phyloP scores from a whole-genome alignment of 805 yeast genomes.

The Clavispora santaluciae region DNA sequence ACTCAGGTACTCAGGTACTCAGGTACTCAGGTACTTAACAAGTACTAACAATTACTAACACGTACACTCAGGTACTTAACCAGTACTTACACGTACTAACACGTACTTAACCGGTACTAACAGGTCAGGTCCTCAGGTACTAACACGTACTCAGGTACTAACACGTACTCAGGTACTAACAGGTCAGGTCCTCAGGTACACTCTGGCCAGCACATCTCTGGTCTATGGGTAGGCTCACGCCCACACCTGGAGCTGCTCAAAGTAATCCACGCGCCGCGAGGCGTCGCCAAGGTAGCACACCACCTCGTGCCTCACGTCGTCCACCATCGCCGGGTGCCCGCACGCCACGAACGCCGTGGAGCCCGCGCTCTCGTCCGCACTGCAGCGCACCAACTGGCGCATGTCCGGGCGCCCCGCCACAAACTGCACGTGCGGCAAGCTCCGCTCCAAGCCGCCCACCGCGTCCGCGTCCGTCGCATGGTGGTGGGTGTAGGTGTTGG shows the following conservation, averaged over 20 bases:
- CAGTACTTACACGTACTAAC: too few species aligned
- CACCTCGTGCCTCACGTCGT: conserved; percentile 21
- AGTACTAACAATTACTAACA: too few species aligned
- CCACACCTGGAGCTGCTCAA: conserved; percentile 20
- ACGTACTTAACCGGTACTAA: too few species aligned
- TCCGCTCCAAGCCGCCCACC: conserved; percentile 3
- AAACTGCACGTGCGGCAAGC: conserved; percentile 10
- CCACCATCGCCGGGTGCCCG: conserved; percentile 33
- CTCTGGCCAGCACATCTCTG: neutral
- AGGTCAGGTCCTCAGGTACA: neutral
- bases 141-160: too few species aligned
- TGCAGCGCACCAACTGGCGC: conserved; percentile 4
- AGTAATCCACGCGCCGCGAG: conserved; percentile 11
- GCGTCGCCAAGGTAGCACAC: conserved; percentile 6
- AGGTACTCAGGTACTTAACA: too few species aligned
- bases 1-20: too few species aligned
- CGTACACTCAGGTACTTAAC: too few species aligned
- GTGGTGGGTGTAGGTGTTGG: conserved; percentile 10
- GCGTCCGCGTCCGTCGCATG: conserved; percentile 1
- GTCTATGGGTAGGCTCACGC: conserved; percentile 12
- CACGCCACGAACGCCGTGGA: conserved; percentile 24
- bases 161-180: too few species aligned
- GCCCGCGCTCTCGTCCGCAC: conserved; percentile 5
- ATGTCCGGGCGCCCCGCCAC: conserved; percentile 13
- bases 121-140: neutral